These are phyloP conservation scores for Peterozyma toletana DNA, from an alignment of 805 yeast species.

Conservation along the genomic window DNA sequence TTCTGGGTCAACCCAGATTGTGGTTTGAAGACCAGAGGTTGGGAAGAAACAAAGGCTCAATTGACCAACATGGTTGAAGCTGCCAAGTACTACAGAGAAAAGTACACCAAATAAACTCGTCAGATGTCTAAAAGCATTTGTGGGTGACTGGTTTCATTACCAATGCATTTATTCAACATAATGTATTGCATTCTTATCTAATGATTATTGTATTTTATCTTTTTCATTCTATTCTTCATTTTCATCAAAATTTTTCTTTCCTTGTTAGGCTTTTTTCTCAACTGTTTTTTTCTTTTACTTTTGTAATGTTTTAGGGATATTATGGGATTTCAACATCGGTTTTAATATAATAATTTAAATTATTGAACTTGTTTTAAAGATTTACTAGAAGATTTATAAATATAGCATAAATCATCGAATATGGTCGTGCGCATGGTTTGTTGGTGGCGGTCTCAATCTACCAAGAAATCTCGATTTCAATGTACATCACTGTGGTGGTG, in stretches of 20 bases:
- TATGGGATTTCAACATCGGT: conserved; percentile 45
- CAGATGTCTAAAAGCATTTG: neutral
- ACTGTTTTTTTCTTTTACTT: conserved; percentile 8
- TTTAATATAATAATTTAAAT: conserved; percentile 2
- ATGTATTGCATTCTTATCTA: conserved; percentile 15
- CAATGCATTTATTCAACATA: conserved; percentile 30
- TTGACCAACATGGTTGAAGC: conserved; percentile 99
- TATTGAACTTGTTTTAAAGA: too few relatives aligned
- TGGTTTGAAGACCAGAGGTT: conserved; percentile 99
- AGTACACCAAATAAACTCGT: conserved; percentile 17
- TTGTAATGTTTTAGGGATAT: conserved; percentile 16
- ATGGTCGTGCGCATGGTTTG: neutral
- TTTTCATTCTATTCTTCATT: conserved; percentile 7
- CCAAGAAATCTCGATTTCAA: too few relatives aligned
- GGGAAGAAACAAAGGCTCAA: conserved; percentile 95
- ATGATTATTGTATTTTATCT: conserved; percentile 8
- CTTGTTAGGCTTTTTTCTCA: conserved; percentile 2
- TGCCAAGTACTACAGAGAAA: conserved; percentile 88
- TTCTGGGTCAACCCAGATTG: conserved; percentile 99
- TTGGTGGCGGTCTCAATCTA: too few relatives aligned
- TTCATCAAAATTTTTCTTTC: conserved; percentile 7
- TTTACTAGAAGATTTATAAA: neutral
- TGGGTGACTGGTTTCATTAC: conserved; percentile 7
- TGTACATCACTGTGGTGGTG: too few relatives aligned
- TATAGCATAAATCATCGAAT: neutral